Evolutionary conservation across 2,329 filamentous ascomycete species (phyloP).

Genomic region (Emmonsiellopsis sp.): DNA sequence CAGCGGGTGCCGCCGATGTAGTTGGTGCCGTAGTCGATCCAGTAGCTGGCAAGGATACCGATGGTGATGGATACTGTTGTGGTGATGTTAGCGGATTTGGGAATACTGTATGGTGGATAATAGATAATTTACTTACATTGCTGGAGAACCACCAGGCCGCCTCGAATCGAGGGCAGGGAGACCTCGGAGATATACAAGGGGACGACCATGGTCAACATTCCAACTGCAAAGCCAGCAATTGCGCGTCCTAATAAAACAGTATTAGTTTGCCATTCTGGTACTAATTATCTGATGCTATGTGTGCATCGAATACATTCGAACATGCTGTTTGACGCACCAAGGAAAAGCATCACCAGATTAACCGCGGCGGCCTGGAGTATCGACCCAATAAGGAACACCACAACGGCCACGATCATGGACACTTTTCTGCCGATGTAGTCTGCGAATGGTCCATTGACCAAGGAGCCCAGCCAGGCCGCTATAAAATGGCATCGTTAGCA

Average conservation of each 20-base stretch:
- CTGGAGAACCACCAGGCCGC: constrained; percentile 29
- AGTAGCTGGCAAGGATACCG: constrained; percentile 29
- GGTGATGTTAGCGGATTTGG: background rate
- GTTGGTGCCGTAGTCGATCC: constrained; percentile 36
- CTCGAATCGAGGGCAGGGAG: constrained; percentile 28
- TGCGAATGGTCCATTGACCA: constrained; percentile 39
- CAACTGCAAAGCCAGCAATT: constrained; percentile 37
- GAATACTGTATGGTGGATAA: background rate
- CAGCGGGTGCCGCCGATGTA: constrained; percentile 38
- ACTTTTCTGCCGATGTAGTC: constrained; percentile 44
- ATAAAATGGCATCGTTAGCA: background rate
- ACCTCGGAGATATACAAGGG: constrained; percentile 48
- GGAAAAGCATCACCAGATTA: constrained; percentile 33
- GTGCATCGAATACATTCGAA: background rate
- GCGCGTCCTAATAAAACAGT: constrained; percentile 24
- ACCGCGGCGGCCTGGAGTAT: constrained; percentile 36
- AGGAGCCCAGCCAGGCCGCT: constrained; percentile 42
- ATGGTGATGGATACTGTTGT: constrained; percentile 37
- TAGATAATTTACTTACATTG: constrained; percentile 20
- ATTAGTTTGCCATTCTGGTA: background rate
- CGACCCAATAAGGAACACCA: constrained; percentile 44
- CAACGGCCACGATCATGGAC: constrained; percentile 42
- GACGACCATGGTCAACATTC: constrained; percentile 36
- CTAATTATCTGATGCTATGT: background rate
- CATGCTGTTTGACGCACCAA: constrained; percentile 21